Evolutionary conservation across 1,284 basidiomycete species (phyloP), one percentile per base, ranked within the genome.

Genomic region (Kwoniella shivajii): DNA sequence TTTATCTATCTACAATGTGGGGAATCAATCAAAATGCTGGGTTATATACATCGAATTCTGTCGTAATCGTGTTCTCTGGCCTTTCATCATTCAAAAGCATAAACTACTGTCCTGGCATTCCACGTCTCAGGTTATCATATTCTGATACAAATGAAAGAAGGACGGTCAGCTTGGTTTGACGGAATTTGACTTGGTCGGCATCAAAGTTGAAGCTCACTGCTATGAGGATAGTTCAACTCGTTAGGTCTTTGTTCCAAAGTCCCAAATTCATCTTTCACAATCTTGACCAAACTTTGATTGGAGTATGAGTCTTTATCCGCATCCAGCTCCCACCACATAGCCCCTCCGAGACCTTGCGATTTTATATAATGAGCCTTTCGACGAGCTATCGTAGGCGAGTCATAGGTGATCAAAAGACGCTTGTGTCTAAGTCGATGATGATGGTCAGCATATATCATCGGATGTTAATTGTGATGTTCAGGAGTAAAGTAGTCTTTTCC

Each of bases 321-420:
- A 46, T 74, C 72, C 5, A 79, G 80, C 71, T 71, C 88, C 88
- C 88, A 91, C 78, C 85, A 90, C 88, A 90, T 89, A 37, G 84
- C 84, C 1, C 89, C 89, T 16, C 83, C 87, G 36, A 91, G 80
- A 4, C 83, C 82, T 22, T 86, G 82, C 22, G 79, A 72, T 46
- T 80, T 78, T 64, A 92, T 85, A 68, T 92, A 95, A 56, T 87
- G 80, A 2, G 87, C 85, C 79, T 97, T 97, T 63, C 84, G 75
- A 29, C 77, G 79, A 38, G 86, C 86, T 61, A 92, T 86, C 60
- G 84, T 78, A 2, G 87, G 88, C 0, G 86, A 87, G 69, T 97
- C 92, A 77, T 93, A 95, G 5, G 86, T 87, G 46, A 94, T 86
- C 52, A 81, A 73, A 33, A 80, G 76, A n/a, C 74, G 58, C 45